Conservation (phyloP, 768 basidiomycete species). For the Trametopsis cervina region DNA sequence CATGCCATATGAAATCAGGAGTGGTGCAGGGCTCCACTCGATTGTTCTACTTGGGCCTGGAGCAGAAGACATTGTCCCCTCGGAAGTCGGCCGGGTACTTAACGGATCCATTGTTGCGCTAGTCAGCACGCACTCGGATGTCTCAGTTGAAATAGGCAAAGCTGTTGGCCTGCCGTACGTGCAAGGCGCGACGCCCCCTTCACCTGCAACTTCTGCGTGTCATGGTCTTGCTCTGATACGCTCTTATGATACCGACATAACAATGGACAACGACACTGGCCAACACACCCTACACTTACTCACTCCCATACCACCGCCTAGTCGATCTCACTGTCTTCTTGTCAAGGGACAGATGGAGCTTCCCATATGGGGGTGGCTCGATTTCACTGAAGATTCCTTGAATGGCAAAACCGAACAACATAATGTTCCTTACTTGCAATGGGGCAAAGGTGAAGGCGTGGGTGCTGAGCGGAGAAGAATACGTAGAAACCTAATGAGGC, state of each 20-base stretch:
- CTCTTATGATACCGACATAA: constrained; percentile 42
- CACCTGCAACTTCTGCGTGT: constrained; percentile 55
- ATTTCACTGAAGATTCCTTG: constrained; percentile 47
- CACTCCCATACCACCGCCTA: constrained; percentile 57
- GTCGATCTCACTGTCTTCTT: constrained; percentile 34
- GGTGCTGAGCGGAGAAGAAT: constrained; percentile 70
- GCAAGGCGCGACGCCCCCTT: constrained; percentile 47
- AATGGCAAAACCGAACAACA: constrained; percentile 43
- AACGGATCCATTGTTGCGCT: constrained; percentile 81
- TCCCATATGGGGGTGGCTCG: constrained; percentile 83
- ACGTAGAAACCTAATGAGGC: constrained; percentile 83
- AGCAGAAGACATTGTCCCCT: constrained; percentile 66
- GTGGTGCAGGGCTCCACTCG: constrained; percentile 46
- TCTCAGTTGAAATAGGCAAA: constrained; percentile 24
- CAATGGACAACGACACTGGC: constrained; percentile 17
- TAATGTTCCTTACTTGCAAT: constrained; percentile 71
- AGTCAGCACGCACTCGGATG: constrained; percentile 42
- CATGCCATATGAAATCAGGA: constrained; percentile 68
- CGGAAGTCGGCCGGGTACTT: constrained; percentile 64
- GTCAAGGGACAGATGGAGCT: constrained; percentile 88
- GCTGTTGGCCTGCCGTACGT: constrained; percentile 42
- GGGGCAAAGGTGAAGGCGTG: constrained; percentile 62
- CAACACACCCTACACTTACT: constrained; percentile 59
- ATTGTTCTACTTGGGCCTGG: constrained; percentile 70
- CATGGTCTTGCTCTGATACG: constrained; percentile 77